Evolutionary conservation across 208 protist species (phyloP), one percentile per base, ranked within the genome.

Genomic region (Acanthamoeba castellanii): DNA sequence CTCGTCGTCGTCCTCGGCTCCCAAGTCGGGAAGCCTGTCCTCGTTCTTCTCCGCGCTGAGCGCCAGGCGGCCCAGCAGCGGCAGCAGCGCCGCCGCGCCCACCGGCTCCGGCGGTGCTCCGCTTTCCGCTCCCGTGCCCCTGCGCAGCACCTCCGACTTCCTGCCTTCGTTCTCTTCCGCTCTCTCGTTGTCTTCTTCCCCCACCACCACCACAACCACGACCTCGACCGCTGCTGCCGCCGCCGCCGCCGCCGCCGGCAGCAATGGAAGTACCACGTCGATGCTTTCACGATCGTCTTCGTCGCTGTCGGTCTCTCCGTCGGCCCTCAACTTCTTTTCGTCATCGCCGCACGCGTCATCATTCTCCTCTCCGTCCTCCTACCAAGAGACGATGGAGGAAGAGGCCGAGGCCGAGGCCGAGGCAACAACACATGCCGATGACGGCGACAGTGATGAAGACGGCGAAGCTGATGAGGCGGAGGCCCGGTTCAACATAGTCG

Each of bases 321-420:
- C 70, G 37, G n/a, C 6, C n/a, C 70, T 78, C 3, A 30, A 78
- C 32, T 78, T 78, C 30, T 30, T 78, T 45, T 78, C 70, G 0
- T 78, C 70, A 14, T 78, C 70, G 70, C 70, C 70, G 6, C 70
- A 47, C 11, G 70, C 70, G 32, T 78, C 70, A 13, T 78, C 70
- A 1, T 78, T 78, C 30, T 78, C 70, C 0, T 45, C 37, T 0
- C 70, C 70, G 1, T 78, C 70, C 16, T 78, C 70, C 70, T 45
- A 66, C 59, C 59, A 66, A n/a, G 59, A 66, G 22, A n/a, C 16
- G 59, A 8, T 66, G 0, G 59, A 55, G 14, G 50, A 55, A 11
- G 50, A 55, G 50, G 13, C 50, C 50, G 50, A 11, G 50, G 6
- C 50, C n/a, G n/a, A n/a, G n/a, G 50, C 0, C 50, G 50, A 18